Evolutionary conservation across 2,329 filamentous ascomycete genomes (phyloP).

Genomic region (Thermothelomyces thermophilus): DNA sequence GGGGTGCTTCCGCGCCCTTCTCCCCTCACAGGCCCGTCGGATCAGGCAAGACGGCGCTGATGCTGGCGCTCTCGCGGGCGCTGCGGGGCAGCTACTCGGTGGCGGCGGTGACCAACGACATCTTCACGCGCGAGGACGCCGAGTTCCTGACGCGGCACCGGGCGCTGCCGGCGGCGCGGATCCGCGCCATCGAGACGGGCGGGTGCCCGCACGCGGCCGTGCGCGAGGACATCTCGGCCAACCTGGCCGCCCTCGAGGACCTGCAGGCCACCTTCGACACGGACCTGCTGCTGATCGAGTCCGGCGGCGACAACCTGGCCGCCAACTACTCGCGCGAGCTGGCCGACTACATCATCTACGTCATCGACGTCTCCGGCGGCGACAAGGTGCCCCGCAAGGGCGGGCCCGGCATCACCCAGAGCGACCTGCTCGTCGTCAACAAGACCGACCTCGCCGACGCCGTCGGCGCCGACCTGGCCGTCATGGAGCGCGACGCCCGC

Average conservation of each 20-base stretch:
- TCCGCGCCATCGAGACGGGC: constrained; percentile 94
- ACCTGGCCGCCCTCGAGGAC: constrained; percentile 86
- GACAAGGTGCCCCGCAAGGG: constrained; percentile 97
- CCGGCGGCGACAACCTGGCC: constrained; percentile 90
- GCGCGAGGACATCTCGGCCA: constrained; percentile 90
- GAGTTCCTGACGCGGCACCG: constrained; percentile 88
- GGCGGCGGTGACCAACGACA: constrained; percentile 96
- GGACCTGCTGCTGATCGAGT: constrained; percentile 88
- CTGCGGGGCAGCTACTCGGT: constrained; percentile 78
- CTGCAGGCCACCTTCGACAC: constrained; percentile 73
- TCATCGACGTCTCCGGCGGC: constrained; percentile 92
- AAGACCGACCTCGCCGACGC: constrained; percentile 92
- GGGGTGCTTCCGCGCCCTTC: neutral
- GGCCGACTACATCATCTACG: constrained; percentile 96
- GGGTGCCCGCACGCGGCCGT: constrained; percentile 96
- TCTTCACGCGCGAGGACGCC: constrained; percentile 96
- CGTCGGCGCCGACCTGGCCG: constrained; percentile 79
- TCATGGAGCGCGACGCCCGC: constrained; percentile 92
- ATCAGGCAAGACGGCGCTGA: constrained; percentile 93
- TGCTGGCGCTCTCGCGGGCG: constrained; percentile 84
- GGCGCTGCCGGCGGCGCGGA: constrained; percentile 75
- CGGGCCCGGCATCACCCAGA: constrained; percentile 94
- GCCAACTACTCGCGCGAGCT: constrained; percentile 95
- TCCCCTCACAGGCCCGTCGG: constrained; percentile 67
- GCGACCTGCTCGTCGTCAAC: constrained; percentile 87